A percentile compares a stretch with the other conserved stretches of the same genome.
phyloP scores from a whole-genome alignment of 2,329 filamentous ascomycete genomes.

The Fusarium sulawesiense region DNA sequence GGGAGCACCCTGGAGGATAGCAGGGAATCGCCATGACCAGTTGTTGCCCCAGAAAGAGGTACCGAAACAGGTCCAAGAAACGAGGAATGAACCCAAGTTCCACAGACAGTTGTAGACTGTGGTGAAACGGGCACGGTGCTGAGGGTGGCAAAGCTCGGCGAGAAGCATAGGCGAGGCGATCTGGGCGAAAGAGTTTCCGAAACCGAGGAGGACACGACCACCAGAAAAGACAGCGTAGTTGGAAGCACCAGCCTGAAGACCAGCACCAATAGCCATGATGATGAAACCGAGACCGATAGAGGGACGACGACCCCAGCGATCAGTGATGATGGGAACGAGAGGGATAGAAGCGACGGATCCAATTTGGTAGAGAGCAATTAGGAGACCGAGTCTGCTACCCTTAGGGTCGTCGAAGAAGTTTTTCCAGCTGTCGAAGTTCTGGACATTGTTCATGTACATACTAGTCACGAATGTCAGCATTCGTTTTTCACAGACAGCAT shows the following conservation, averaged over 20 bases:
- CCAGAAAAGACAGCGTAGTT: slow-evolving; percentile 56
- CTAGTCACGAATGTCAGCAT: slow-evolving; percentile 68
- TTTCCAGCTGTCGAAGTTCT: slow-evolving; percentile 67
- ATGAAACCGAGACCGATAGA: slow-evolving; percentile 58
- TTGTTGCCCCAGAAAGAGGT: slow-evolving; percentile 67
- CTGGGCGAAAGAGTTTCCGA: slow-evolving; percentile 73
- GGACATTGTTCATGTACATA: slow-evolving; percentile 56
- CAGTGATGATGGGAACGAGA: slow-evolving; percentile 59
- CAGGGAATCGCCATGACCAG: slow-evolving; percentile 76
- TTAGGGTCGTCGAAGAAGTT: slow-evolving; percentile 56
- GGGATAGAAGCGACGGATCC: slow-evolving; percentile 61
- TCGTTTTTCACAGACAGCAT: slow-evolving; percentile 57
- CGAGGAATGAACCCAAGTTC: slow-evolving; percentile 70
- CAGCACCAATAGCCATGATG: slow-evolving; percentile 55
- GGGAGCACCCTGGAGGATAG: slow-evolving; percentile 70
- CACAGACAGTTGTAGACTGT: slow-evolving; percentile 76
- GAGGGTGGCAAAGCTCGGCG: slow-evolving; percentile 74
- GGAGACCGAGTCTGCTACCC: slow-evolving; percentile 58
- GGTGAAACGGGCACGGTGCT: slow-evolving; percentile 74
- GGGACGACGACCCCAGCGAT: slow-evolving; percentile 56
- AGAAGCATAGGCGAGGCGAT: slow-evolving; percentile 72
- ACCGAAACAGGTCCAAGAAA: slow-evolving; percentile 72
- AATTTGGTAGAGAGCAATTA: slow-evolving; percentile 64
- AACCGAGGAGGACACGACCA: slow-evolving; percentile 62
- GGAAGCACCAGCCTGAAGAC: slow-evolving; percentile 50